Evolutionary conservation across 805 yeast genomes (phyloP), one percentile per base, ranked within the genome.

Genomic region (Candida loeiensis): DNA sequence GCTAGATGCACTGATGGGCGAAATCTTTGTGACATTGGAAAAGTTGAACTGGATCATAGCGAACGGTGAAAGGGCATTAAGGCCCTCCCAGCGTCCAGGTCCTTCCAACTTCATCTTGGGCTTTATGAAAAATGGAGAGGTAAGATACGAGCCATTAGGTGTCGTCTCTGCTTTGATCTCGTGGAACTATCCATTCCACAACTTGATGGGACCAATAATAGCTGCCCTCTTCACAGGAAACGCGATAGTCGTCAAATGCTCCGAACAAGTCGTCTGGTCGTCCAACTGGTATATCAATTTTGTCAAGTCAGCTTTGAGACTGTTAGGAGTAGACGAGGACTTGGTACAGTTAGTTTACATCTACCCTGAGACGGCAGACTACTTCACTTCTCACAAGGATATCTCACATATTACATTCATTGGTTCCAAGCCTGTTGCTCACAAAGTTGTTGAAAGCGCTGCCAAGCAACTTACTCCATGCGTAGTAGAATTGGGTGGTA

Each of bases 131-230:
- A 83, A 83, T 40, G 98, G 96, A 3, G 93, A 91, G 62, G 91
- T 93, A 13, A 73, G 95, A 47, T 93, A 93, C 60, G 95, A 90
- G 60, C 98, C 99, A 1, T 63, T 91, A 40, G 93, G 93, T 5
- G 85, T 82, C 11, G 91, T 91, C 18, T 76, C 95, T 6, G 95
- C 98, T 0, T 70, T 93, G 45, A 87, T 93, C 1, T 86, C 96
- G 3, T 93, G 99, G 99, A 93, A 93, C 57, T 93, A 93, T 59
- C 99, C 99, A 0, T 82, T 93, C 61, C 99, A 93, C 59, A 93
- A 93, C 61, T 66, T 90, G 37, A 64, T 93, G 72, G 97, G 97
- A 2, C 99, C 99, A 1, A 72, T 93, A 2, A 80, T 90, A 41
- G 95, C 98, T 2, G 78, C 91, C 1, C 61, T 93, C 18, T 87